These are phyloP conservation scores for Bryopsis sp. DNA, from an alignment of 139 green algal species.

Conservation along the genomic window DNA sequence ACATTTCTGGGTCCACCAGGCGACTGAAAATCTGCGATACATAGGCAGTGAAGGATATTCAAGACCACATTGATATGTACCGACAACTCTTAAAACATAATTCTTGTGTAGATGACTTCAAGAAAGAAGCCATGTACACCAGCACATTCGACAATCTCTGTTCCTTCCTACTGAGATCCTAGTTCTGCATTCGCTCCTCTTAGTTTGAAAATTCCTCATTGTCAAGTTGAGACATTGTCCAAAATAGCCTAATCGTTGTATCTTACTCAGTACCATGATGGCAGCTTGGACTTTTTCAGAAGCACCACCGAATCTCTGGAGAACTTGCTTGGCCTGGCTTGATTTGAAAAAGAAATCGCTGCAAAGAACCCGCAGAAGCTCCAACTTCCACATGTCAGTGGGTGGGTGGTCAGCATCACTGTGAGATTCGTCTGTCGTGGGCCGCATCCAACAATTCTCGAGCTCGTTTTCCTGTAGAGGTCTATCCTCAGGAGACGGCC, in stretches of 20 bases:
- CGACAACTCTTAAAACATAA: too few species aligned
- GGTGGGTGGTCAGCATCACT: too few species aligned
- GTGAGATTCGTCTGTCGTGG: slow-evolving; percentile 5
- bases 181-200: too few species aligned
- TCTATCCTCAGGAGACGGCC: neutral
- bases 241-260: too few species aligned
- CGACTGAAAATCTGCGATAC: slow-evolving; percentile 9
- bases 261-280: neutral
- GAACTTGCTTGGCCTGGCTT: neutral
- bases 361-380: slow-evolving; percentile 14
- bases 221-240: too few species aligned
- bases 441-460: neutral
- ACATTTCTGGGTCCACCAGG: slow-evolving; percentile 17
- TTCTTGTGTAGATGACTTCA: too few species aligned
- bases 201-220: too few species aligned
- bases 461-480: neutral
- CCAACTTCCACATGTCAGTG: slow-evolving; percentile 13
- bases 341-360: slow-evolving; percentile 17
- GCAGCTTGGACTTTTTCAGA: slow-evolving; percentile 14
- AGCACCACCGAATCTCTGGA: neutral
- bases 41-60: too few species aligned
- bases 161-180: too few species aligned
- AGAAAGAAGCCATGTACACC: too few species aligned
- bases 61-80: too few species aligned
- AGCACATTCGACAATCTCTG: too few species aligned